These are phyloP conservation scores for Mucor circinelloides DNA, from an alignment of 371 early-diverging fungal species.

Conservation along the genomic window DNA sequence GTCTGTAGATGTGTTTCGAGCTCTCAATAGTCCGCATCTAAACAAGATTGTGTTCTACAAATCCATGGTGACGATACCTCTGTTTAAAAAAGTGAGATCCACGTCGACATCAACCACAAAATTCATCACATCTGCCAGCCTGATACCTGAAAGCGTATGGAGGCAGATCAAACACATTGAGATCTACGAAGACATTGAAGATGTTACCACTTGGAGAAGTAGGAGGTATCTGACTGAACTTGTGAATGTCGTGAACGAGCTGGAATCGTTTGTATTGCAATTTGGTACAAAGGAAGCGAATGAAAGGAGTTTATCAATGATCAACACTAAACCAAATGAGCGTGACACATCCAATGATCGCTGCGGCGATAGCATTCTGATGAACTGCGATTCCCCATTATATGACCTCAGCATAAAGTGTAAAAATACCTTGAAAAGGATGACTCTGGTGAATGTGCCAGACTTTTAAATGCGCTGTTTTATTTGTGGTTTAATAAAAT, in stretches of 20 bases:
- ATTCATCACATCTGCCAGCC: slow-evolving; percentile 1
- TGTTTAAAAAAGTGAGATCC: background rate
- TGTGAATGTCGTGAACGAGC: background rate
- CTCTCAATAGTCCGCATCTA: background rate
- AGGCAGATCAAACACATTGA: slow-evolving; percentile 12
- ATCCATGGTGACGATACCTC: slow-evolving; percentile 12
- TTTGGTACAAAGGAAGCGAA: slow-evolving; percentile 22
- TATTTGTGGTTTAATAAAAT: too few species aligned
- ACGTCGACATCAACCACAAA: background rate
- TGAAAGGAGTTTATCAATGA: background rate
- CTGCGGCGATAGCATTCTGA: background rate
- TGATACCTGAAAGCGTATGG: slow-evolving; percentile 16
- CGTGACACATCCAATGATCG: too few species aligned
- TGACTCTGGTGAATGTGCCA: slow-evolving; percentile 19
- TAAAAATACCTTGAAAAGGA: slow-evolving; percentile 6
- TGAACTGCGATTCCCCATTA: slow-evolving; percentile 1
- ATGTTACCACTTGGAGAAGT: slow-evolving; percentile 5
- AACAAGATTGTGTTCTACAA: slow-evolving; percentile 6
- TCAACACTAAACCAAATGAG: background rate
- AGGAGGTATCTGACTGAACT: slow-evolving; percentile 15
- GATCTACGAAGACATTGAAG: slow-evolving; percentile 27
- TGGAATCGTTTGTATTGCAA: slow-evolving; percentile 16
- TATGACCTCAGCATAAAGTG: slow-evolving; percentile 11
- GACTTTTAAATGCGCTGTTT: background rate
- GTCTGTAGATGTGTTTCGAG: slow-evolving; percentile 15